Percentiles rank a stretch among this genome's conserved stretches.
Conservation (phyloP, 78 protist genomes). For the Dictyostelium capitatum region DNA sequence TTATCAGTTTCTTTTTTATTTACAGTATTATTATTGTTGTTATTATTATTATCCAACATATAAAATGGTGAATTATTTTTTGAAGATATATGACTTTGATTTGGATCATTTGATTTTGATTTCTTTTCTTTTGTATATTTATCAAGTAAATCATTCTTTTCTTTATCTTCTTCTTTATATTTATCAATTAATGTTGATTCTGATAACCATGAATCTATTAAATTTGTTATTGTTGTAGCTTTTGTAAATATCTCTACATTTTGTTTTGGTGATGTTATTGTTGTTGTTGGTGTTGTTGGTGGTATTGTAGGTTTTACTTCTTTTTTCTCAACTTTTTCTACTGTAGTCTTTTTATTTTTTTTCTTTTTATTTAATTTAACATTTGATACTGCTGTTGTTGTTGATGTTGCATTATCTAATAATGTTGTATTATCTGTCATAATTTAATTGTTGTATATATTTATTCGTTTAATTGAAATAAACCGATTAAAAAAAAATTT, state of each 20-base stretch:
- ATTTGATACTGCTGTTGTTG: background rate
- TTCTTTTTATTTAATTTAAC: background rate
- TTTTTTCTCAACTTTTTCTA: background rate
- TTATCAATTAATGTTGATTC: background rate
- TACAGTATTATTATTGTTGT: background rate
- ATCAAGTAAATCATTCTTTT: background rate
- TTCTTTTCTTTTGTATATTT: conserved; percentile 18
- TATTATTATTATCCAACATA: conserved; percentile 10
- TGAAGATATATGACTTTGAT: background rate
- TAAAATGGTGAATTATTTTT: conserved; percentile 43
- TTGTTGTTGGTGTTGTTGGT: background rate
- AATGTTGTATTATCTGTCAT: background rate
- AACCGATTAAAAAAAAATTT: too few relatives aligned
- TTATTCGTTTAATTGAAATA: too few relatives aligned
- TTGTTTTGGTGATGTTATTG: background rate
- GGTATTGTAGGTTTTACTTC: background rate
- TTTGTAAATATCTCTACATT: background rate
- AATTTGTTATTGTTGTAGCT: background rate
- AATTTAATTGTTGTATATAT: too few relatives aligned
- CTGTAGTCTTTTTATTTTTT: background rate
- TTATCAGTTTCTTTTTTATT: background rate
- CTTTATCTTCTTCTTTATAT: conserved; percentile 1
- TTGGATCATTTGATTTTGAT: background rate
- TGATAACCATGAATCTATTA: conserved; percentile 33
- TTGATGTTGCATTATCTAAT: background rate